Conservation (phyloP, 1,139 yeast genomes). For the Debaryomyces sp. region DNA sequence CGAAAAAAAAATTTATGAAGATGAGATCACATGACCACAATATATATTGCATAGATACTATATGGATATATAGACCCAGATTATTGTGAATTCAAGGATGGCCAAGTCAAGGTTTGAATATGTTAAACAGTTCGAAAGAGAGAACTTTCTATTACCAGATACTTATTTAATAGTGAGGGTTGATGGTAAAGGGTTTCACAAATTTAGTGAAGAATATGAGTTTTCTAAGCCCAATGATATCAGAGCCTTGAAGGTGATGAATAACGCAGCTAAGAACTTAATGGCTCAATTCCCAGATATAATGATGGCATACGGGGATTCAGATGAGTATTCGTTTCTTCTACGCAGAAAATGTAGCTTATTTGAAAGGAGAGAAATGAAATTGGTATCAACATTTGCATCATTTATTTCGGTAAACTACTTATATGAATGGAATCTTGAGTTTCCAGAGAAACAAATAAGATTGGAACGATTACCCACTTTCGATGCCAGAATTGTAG, state of each 20-base stretch:
- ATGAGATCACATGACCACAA: conserved; percentile 13
- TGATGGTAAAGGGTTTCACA: conserved; percentile 95
- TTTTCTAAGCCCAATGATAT: conserved; percentile 88
- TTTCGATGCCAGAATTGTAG: conserved; percentile 89
- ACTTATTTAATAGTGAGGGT: conserved; percentile 82
- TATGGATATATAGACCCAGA: neutral
- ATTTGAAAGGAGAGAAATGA: conserved; percentile 81
- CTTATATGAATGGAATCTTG: conserved; percentile 62
- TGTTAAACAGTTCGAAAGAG: conserved; percentile 79
- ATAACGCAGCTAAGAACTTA: conserved; percentile 70
- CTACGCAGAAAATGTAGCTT: conserved; percentile 61
- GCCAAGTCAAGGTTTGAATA: conserved; percentile 85
- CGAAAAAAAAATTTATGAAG: conserved; percentile 12
- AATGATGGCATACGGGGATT: conserved; percentile 86
- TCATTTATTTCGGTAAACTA: conserved; percentile 82
- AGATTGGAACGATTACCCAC: conserved; percentile 63
- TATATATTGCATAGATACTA: neutral
- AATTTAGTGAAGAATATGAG: conserved; percentile 69
- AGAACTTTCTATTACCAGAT: conserved; percentile 72
- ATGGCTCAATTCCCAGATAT: conserved; percentile 71
- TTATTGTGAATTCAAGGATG: conserved; percentile 36
- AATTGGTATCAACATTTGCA: conserved; percentile 78
- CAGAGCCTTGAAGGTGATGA: conserved; percentile 78
- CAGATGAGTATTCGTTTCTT: conserved; percentile 91
- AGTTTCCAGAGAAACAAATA: conserved; percentile 51